Conservation (phyloP, 1,284 basidiomycete genomes). For the Xanthoconium separans region DNA sequence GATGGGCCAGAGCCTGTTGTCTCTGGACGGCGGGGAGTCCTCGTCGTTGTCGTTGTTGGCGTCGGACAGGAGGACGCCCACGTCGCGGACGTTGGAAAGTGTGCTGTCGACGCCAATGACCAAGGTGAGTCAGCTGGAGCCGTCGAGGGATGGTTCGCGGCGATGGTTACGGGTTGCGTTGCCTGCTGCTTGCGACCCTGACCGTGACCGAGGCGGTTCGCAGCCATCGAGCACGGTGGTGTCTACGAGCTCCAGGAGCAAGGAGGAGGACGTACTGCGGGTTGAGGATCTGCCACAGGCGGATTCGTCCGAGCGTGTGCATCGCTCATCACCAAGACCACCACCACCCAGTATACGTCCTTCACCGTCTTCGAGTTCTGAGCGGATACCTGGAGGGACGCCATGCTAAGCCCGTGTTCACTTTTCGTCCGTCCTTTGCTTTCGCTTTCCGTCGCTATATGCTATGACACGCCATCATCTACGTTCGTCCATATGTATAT, state of each 20-base stretch:
- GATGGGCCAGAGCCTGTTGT: slow-evolving; percentile 1
- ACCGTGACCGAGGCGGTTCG: no score
- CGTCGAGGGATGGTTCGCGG: background rate
- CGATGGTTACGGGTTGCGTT: background rate
- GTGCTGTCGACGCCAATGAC: background rate
- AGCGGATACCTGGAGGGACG: no score
- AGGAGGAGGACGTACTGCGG: background rate
- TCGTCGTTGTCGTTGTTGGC: background rate
- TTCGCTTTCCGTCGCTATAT: no score
- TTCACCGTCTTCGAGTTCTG: no score
- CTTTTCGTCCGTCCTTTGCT: no score
- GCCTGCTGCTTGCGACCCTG: background rate
- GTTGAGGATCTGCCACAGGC: background rate
- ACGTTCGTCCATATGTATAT: no score
- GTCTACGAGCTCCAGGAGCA: background rate
- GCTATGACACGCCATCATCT: no score
- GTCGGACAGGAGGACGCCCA: background rate
- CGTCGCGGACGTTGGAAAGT: background rate
- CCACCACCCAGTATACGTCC: no score
- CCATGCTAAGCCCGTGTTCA: no score
- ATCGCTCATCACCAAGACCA: no score
- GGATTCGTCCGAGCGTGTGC: no score
- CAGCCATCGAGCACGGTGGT: background rate
- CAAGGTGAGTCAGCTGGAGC: background rate
- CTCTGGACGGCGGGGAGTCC: background rate